Evolutionary conservation across 1,284 basidiomycete genomes (phyloP).

Genomic region (Trametes polyzona): DNA sequence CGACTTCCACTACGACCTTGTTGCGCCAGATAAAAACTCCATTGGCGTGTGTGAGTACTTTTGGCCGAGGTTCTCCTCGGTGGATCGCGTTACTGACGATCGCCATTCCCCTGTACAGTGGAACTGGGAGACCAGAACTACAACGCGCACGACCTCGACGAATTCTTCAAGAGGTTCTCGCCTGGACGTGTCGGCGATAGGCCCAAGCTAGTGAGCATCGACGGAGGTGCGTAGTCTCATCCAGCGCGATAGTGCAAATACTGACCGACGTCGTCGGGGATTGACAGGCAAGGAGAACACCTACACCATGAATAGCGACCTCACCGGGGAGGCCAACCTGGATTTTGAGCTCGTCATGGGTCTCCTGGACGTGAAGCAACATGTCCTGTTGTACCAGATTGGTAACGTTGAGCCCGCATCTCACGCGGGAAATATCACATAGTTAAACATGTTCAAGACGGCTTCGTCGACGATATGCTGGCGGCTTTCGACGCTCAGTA

Average conservation of each 20-base stretch:
- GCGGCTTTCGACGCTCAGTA: conserved; percentile 23
- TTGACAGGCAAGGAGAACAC: conserved; percentile 12
- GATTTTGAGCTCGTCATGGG: conserved; percentile 23
- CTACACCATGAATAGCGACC: conserved; percentile 32
- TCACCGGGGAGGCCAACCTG: conserved; percentile 53
- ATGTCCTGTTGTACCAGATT: conserved; percentile 49
- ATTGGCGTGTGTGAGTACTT: conserved; percentile 47
- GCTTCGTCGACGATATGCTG: conserved; percentile 18
- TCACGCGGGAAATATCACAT: neutral
- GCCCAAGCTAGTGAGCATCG: conserved; percentile 37
- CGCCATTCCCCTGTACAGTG: neutral
- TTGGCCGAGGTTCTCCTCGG: neutral
- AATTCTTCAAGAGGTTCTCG: conserved; percentile 44
- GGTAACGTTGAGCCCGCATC: conserved; percentile 39
- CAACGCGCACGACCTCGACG: conserved; percentile 44
- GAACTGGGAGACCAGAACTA: conserved; percentile 35
- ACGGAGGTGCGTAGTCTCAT: conserved; percentile 43
- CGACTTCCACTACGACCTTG: conserved; percentile 48
- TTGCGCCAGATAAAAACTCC: conserved; percentile 44
- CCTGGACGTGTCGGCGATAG: conserved; percentile 36
- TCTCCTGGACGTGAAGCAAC: conserved; percentile 30
- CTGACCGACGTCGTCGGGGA: neutral
- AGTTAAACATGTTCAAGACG: conserved; percentile 1
- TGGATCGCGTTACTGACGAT: too few relatives aligned
- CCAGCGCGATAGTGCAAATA: neutral